Evolutionary conservation across 1,139 yeast species (phyloP).

Genomic region (Diutina catenulata): DNA sequence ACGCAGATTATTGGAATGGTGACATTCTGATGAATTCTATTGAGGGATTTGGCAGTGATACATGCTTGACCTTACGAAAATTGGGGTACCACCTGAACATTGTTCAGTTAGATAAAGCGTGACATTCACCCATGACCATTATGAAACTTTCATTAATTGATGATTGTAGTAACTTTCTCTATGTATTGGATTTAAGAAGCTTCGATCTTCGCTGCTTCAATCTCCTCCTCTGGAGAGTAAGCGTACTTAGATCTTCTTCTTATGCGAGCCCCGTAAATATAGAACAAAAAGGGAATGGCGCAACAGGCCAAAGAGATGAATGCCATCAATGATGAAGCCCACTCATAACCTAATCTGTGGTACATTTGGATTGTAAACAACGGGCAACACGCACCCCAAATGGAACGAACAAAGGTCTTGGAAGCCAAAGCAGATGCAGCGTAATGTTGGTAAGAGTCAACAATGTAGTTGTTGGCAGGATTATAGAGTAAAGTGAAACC

Average conservation of each 20-base stretch:
- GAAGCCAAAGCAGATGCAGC: constrained; percentile 64
- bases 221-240: constrained; percentile 14
- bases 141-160: no score
- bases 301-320: constrained; percentile 55
- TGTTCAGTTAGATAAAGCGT: constrained; percentile 63
- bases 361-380: constrained; percentile 73
- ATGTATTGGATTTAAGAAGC: no score
- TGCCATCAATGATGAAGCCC: constrained; percentile 62
- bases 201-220: no score
- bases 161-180: no score
- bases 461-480: constrained; percentile 59
- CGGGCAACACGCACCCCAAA: constrained; percentile 69
- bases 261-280: constrained; percentile 39
- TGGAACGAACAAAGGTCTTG: constrained; percentile 52
- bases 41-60: constrained; percentile 89
- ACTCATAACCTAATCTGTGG: constrained; percentile 53
- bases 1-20: constrained; percentile 96
- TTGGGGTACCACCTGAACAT: constrained; percentile 58
- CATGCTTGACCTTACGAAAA: constrained; percentile 65
- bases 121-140: no score
- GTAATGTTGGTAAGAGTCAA: constrained; percentile 60
- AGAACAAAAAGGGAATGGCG: constrained; percentile 47
- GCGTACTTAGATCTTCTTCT: constrained; percentile 42
- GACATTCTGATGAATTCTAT: constrained; percentile 68
- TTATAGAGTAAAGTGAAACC: constrained; percentile 52